Conservation (phyloP, 176 grass and related monocot genomes). For the Carex parvula region DNA sequence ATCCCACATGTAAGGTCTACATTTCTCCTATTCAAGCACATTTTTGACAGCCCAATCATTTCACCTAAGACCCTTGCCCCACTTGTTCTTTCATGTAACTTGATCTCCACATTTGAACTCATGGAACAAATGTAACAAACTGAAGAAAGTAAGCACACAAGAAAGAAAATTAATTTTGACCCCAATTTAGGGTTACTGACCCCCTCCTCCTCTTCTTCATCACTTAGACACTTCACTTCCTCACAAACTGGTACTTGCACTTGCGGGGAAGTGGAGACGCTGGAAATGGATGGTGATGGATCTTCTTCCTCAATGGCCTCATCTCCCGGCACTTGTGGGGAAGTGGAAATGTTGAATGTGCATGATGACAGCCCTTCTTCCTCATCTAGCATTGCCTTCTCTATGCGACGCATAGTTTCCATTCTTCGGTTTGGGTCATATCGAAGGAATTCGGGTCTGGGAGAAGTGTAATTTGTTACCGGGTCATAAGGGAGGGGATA, state of each 20-base stretch:
- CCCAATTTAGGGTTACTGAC: background rate
- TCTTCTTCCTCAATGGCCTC: background rate
- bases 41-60: constrained; percentile 19
- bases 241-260: background rate
- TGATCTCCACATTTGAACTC: background rate
- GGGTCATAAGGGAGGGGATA: constrained; percentile 48
- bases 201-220: background rate
- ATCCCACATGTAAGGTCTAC: constrained; percentile 16
- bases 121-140: constrained; percentile 14
- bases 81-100: background rate
- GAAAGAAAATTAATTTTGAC: constrained; percentile 3
- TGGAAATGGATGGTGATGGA: background rate
- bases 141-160: constrained; percentile 16
- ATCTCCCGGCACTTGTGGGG: background rate
- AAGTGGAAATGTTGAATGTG: background rate
- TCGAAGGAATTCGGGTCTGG: constrained; percentile 64
- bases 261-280: background rate
- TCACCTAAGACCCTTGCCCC: constrained; percentile 11
- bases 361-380: constrained; percentile 2
- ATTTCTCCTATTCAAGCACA: constrained; percentile 16
- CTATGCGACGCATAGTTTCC: constrained; percentile 51
- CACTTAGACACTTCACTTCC: background rate
- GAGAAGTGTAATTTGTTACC: constrained; percentile 65
- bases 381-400: constrained; percentile 29
- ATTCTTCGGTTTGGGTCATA: constrained; percentile 57